Evolutionary conservation across 495 filamentous ascomycete genomes (phyloP).

Genomic region (Immersiella caudata): DNA sequence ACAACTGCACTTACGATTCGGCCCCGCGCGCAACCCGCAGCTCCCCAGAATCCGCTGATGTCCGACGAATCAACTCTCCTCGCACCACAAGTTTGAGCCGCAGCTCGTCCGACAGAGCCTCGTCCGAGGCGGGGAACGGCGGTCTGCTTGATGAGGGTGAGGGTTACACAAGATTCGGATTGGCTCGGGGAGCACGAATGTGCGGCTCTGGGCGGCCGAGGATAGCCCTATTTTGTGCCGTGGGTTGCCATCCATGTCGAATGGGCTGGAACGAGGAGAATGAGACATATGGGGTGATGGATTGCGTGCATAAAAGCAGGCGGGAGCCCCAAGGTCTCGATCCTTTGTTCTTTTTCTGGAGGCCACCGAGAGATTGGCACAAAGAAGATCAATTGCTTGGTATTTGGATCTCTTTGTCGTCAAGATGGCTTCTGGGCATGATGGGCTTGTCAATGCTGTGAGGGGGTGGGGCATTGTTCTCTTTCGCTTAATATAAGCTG

Average conservation of each 20-base stretch:
- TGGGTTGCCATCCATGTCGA: background rate
- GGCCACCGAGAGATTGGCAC: too few relatives aligned
- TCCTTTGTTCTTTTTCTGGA: background rate
- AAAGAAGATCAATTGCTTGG: background rate
- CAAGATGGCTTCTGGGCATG: background rate
- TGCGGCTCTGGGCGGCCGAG: background rate
- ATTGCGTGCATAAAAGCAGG: background rate
- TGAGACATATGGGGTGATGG: background rate
- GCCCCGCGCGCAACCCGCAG: background rate
- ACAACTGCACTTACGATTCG: background rate
- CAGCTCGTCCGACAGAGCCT: background rate
- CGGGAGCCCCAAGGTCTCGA: background rate
- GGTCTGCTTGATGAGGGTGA: background rate
- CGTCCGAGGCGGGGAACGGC: background rate
- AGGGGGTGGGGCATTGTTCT: background rate
- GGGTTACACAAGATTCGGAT: background rate
- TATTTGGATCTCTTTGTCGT: background rate
- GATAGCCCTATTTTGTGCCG: background rate
- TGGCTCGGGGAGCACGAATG: background rate
- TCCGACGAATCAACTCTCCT: background rate
- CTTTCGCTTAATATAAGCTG: background rate
- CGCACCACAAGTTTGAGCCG: background rate
- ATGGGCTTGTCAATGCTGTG: constrained; percentile 6
- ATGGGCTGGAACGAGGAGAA: background rate
- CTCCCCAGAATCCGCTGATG: background rate